Conservation (phyloP, 129 eudicot species). For the Centaurea solstitialis region DNA sequence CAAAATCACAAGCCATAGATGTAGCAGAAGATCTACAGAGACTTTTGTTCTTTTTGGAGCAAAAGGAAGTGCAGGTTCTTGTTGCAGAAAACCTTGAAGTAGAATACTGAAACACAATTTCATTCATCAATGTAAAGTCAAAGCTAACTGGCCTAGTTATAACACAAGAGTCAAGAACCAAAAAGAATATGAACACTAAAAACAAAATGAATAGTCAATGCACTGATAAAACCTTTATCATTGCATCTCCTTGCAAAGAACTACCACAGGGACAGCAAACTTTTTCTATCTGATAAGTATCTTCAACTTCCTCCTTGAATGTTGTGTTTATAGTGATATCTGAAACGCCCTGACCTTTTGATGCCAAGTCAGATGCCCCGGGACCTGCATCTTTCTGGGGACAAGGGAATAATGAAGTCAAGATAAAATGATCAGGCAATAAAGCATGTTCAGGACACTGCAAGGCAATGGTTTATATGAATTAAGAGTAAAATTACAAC, state of each 20-base stretch:
- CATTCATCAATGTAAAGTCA: background rate
- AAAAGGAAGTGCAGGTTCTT: background rate
- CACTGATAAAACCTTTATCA: conserved; percentile 61
- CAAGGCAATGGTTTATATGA: conserved; percentile 7
- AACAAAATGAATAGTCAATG: background rate
- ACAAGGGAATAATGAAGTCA: background rate
- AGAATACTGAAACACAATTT: background rate
- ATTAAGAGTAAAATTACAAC: background rate
- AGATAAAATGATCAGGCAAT: conserved; percentile 10
- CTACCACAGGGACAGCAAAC: conserved; percentile 90
- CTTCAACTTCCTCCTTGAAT: conserved; percentile 67
- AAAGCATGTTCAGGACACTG: background rate
- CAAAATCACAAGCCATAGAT: background rate
- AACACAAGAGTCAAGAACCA: background rate
- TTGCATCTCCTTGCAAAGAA: conserved; percentile 65
- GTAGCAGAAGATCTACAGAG: background rate
- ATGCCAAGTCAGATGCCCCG: conserved; percentile 80
- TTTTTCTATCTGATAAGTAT: conserved; percentile 56
- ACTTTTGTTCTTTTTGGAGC: background rate
- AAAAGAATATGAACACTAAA: background rate
- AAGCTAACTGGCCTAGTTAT: background rate
- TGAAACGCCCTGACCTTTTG: conserved; percentile 64
- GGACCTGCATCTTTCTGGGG: conserved; percentile 89
- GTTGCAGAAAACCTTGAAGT: background rate
- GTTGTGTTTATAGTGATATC: conserved; percentile 44